phyloP scores from a whole-genome alignment of 2,329 filamentous ascomycete species.

The Hymenoscyphus albidus region DNA sequence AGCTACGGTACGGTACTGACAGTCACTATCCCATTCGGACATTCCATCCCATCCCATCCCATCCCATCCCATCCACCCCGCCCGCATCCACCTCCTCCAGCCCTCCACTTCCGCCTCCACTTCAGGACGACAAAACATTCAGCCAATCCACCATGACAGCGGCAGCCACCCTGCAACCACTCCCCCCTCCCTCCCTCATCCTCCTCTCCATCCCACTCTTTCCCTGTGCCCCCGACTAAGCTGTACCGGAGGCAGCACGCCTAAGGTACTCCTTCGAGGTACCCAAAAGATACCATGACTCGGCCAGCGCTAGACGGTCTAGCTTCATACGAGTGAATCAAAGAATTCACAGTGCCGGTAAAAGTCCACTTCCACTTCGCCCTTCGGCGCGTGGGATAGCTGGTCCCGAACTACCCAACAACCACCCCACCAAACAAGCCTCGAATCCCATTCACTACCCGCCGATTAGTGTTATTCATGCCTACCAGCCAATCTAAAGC shows the following conservation, averaged over 20 bases:
- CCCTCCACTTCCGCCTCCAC: no score
- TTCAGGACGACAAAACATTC: no score
- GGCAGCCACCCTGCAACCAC: no score
- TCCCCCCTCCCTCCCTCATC: background rate
- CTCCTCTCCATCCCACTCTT: background rate
- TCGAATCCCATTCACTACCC: background rate
- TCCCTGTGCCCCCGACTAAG: background rate
- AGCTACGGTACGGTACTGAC: no score
- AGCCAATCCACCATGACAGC: no score
- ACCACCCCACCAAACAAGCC: slow-evolving; percentile 18
- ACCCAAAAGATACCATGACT: background rate
- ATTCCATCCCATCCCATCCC: no score
- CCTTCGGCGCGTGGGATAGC: slow-evolving; percentile 19
- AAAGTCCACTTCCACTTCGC: background rate
- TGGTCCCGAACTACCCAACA: slow-evolving; percentile 16
- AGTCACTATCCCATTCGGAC: no score
- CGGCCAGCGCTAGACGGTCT: slow-evolving; percentile 1
- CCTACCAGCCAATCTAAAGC: background rate
- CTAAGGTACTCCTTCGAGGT: no score
- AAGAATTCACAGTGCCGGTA: background rate
- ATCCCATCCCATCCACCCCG: no score
- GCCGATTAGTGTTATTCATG: background rate
- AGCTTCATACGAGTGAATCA: slow-evolving; percentile 1
- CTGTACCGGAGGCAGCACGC: background rate
- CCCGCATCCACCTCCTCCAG: no score